phyloP scores from a whole-genome alignment of 78 protist species.

The Cavenderia fasciculata region DNA sequence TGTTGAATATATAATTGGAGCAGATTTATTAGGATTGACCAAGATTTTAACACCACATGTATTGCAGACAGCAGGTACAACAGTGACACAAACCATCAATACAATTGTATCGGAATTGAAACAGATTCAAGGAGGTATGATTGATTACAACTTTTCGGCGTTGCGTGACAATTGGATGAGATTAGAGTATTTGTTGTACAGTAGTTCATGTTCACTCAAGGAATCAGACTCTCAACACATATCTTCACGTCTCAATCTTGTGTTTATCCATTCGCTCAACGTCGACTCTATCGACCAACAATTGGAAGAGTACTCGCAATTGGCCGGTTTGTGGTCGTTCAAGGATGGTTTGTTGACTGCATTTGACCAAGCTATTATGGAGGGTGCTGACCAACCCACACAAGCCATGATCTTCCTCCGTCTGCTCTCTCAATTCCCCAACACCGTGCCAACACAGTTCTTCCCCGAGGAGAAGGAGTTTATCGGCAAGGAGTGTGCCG shows the following conservation, averaged over 20 bases:
- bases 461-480: conserved; percentile 73
- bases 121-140: background rate
- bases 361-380: conserved; percentile 21
- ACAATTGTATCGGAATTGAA: conserved; percentile 32
- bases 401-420: conserved; percentile 58
- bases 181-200: conserved; percentile 52
- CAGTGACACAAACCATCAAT: background rate
- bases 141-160: conserved; percentile 42
- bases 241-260: conserved; percentile 41
- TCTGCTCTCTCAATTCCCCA: conserved; percentile 66
- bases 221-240: conserved; percentile 30
- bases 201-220: conserved; percentile 32
- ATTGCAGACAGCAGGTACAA: conserved; percentile 31
- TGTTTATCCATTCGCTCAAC: conserved; percentile 58
- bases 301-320: conserved; percentile 48
- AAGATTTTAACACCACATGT: conserved; percentile 37
- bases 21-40: conserved; percentile 61
- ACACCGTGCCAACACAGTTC: conserved; percentile 15
- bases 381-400: conserved; percentile 53
- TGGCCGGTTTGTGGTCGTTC: conserved; percentile 57
- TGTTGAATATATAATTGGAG: conserved; percentile 76
- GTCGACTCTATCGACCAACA: conserved; percentile 73
- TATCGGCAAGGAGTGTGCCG: conserved; percentile 67
- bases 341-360: conserved; percentile 37
- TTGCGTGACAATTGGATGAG: conserved; percentile 68